A percentile compares a stretch with the other conserved stretches of the same genome.
Conservation (phyloP, 2,329 filamentous ascomycete genomes). For the Colletotrichum sansevieriae region DNA sequence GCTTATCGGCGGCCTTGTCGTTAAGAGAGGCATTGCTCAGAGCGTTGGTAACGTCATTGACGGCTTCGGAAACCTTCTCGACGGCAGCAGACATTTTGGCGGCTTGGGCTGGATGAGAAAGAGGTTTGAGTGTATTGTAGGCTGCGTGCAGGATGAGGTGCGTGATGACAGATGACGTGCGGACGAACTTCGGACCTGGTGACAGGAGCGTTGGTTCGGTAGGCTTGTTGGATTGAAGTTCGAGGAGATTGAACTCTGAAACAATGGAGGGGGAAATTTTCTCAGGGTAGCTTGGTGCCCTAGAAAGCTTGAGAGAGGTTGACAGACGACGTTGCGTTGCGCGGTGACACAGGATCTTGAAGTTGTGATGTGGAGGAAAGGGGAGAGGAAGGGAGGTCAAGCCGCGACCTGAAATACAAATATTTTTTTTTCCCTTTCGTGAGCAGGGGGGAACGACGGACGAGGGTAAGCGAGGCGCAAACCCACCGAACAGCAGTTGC, state of each 20-base stretch:
- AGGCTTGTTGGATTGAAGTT: constrained; percentile 57
- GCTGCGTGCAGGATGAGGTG: constrained; percentile 55
- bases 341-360: constrained; percentile 61
- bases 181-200: constrained; percentile 53
- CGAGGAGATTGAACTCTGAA: constrained; percentile 74
- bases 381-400: constrained; percentile 48
- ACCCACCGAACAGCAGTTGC: constrained; percentile 40
- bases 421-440: constrained; percentile 51
- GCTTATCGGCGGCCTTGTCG: constrained; percentile 61
- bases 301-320: constrained; percentile 68
- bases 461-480: constrained; percentile 42
- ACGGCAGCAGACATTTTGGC: constrained; percentile 86
- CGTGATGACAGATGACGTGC: constrained; percentile 62
- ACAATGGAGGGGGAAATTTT: constrained; percentile 73
- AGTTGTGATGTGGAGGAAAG: constrained; percentile 58
- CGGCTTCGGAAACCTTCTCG: constrained; percentile 77
- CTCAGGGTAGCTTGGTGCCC: constrained; percentile 92
- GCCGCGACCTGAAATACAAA: constrained; percentile 49
- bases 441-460: constrained; percentile 39
- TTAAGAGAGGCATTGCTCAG: constrained; percentile 81
- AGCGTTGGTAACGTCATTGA: constrained; percentile 83
- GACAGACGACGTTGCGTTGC: constrained; percentile 62
- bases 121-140: constrained; percentile 50
- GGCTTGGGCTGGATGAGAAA: constrained; percentile 54
- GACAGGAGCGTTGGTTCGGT: constrained; percentile 59